Evolutionary conservation across 176 grass and related monocot genomes (phyloP).

Genomic region (Aegilops sharonensis): DNA sequence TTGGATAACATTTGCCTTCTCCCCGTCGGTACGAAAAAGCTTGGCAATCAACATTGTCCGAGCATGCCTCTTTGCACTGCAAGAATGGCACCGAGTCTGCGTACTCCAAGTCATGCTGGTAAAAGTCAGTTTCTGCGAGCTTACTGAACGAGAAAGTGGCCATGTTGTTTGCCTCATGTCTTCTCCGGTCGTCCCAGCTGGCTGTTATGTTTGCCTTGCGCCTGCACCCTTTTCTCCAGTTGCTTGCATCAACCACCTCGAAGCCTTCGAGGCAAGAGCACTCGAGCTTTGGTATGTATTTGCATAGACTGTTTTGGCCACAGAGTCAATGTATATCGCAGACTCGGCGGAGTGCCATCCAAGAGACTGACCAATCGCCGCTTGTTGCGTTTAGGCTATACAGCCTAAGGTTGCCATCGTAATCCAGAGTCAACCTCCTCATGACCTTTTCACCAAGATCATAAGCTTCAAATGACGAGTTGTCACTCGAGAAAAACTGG

Average conservation of each 20-base stretch:
- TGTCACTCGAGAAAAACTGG: conserved; percentile 34
- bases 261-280: no score
- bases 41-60: conserved; percentile 12
- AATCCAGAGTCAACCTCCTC: conserved; percentile 68
- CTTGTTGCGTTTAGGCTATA: conserved; percentile 38
- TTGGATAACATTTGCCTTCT: conserved; percentile 28
- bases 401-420: conserved; percentile 57
- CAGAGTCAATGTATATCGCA: no score
- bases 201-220: no score
- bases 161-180: not conserved
- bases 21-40: conserved; percentile 42
- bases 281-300: no score
- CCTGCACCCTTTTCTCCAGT: no score
- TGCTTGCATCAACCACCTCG: no score
- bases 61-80: conserved; percentile 33
- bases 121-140: conserved; percentile 33
- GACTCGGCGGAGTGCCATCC: conserved; percentile 35
- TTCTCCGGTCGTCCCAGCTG: not conserved
- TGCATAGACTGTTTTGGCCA: no score
- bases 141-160: not conserved
- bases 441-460: conserved; percentile 37
- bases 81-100: rapidly evolving
- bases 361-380: conserved; percentile 43
- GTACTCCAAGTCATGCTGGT: conserved; percentile 34
- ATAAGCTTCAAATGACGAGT: conserved; percentile 30